Evolutionary conservation across 148 eudicot species (phyloP).

Genomic region (Vaccinium vitisidaea): DNA sequence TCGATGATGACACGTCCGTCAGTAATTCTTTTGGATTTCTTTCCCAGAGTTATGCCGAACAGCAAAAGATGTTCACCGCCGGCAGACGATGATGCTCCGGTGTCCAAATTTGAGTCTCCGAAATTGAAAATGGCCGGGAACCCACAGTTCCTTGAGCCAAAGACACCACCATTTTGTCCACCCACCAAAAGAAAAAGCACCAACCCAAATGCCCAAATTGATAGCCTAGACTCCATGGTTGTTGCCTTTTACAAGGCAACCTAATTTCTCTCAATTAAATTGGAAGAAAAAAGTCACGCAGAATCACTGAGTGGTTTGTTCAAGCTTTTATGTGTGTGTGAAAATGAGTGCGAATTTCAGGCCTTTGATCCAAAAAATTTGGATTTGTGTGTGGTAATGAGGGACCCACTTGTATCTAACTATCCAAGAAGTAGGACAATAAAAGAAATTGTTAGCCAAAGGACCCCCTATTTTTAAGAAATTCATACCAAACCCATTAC

Average conservation of each 20-base stretch:
- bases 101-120: conserved; percentile 1
- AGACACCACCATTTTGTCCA: background rate
- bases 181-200: background rate
- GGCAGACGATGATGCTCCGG: background rate
- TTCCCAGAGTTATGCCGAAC: background rate
- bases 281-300: background rate
- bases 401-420: background rate
- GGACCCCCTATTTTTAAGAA: too few species aligned
- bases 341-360: background rate
- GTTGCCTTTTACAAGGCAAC: background rate
- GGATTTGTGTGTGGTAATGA: background rate
- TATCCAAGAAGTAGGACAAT: too few species aligned
- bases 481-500: background rate
- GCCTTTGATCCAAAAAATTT: background rate
- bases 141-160: background rate
- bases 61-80: background rate
- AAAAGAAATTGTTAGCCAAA: too few species aligned
- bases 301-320: background rate
- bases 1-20: background rate
- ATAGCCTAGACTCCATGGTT: background rate
- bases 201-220: background rate
- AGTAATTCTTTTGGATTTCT: background rate
- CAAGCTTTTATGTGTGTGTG: background rate
- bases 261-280: background rate
- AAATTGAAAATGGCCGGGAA: background rate